phyloP scores from a whole-genome alignment of 768 basidiomycete genomes.

The Boletus speciosus region DNA sequence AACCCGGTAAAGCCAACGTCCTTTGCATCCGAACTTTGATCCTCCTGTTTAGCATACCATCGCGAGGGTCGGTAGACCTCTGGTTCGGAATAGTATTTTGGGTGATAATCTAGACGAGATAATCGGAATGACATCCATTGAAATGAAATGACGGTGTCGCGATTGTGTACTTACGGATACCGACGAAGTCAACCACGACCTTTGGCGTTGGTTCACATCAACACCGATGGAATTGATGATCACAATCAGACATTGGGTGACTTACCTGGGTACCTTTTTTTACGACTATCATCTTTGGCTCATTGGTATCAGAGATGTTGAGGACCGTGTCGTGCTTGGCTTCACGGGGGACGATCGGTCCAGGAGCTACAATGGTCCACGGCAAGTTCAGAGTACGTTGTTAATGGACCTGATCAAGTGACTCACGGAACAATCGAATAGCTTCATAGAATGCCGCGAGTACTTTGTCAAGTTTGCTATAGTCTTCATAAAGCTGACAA shows the following conservation, averaged over 20 bases:
- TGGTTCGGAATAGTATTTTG: slow-evolving; percentile 34
- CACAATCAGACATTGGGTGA: too few relatives aligned
- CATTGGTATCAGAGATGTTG: slow-evolving; percentile 12
- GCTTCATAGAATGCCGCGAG: slow-evolving; percentile 28
- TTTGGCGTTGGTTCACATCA: background rate
- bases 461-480: slow-evolving; percentile 27
- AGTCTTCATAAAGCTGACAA: slow-evolving; percentile 23
- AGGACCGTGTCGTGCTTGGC: slow-evolving; percentile 24
- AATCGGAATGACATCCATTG: background rate
- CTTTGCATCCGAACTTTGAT: background rate
- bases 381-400: background rate
- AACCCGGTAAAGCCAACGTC: slow-evolving; percentile 12
- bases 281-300: slow-evolving; percentile 9
- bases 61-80: slow-evolving; percentile 35
- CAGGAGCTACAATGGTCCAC: slow-evolving; percentile 21
- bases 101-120: slow-evolving; percentile 31
- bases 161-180: slow-evolving; percentile 23
- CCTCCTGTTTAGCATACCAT: slow-evolving; percentile 29
- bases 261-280: slow-evolving; percentile 22
- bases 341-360: slow-evolving; percentile 25
- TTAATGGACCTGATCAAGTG: background rate
- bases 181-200: slow-evolving; percentile 28
- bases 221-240: background rate
- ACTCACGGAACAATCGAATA: slow-evolving; percentile 30
- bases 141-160: background rate